Percentiles rank a stretch among this genome's conserved stretches.
Evolutionary conservation across 2,329 filamentous ascomycete species (phyloP).

Genomic region (Sarocladiaceae sp.): DNA sequence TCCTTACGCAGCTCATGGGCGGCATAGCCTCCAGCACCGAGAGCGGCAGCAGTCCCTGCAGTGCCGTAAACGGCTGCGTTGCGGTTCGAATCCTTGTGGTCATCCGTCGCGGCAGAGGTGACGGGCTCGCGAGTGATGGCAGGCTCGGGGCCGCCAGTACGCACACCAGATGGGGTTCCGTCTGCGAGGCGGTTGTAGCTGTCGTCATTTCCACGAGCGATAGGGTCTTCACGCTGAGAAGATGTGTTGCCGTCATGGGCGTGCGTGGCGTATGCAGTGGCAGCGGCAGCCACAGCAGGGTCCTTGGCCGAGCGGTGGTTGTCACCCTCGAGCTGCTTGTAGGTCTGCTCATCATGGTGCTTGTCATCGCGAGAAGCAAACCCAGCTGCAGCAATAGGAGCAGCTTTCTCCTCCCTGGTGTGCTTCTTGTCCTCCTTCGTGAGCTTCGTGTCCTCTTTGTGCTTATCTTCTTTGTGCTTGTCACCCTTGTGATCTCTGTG

Average conservation of each 20-base stretch:
- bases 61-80: constrained; percentile 13
- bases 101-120: constrained; percentile 3
- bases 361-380: background rate
- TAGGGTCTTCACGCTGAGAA: constrained; percentile 9
- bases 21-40: constrained; percentile 5
- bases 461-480: background rate
- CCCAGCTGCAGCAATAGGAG: constrained; percentile 1
- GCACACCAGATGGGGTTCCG: constrained; percentile 14
- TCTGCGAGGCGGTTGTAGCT: constrained; percentile 6
- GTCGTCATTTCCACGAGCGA: constrained; percentile 13
- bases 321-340: background rate
- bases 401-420: constrained; percentile 1
- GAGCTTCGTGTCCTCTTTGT: background rate
- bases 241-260: background rate
- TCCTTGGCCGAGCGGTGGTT: background rate
- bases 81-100: constrained; percentile 22
- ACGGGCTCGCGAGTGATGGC: background rate
- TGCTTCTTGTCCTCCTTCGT: constrained; percentile 1
- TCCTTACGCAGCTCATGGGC: constrained; percentile 1
- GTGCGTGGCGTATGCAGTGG: background rate
- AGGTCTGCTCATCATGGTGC: background rate
- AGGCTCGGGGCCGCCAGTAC: constrained; percentile 13
- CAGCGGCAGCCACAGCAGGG: background rate
- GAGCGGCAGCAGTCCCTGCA: background rate
- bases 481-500: constrained; percentile 4